Percentiles rank a stretch among this genome's conserved stretches.
Evolutionary conservation across 2,329 filamentous ascomycete species (phyloP).

Genomic region (Colletotrichum australisinense): DNA sequence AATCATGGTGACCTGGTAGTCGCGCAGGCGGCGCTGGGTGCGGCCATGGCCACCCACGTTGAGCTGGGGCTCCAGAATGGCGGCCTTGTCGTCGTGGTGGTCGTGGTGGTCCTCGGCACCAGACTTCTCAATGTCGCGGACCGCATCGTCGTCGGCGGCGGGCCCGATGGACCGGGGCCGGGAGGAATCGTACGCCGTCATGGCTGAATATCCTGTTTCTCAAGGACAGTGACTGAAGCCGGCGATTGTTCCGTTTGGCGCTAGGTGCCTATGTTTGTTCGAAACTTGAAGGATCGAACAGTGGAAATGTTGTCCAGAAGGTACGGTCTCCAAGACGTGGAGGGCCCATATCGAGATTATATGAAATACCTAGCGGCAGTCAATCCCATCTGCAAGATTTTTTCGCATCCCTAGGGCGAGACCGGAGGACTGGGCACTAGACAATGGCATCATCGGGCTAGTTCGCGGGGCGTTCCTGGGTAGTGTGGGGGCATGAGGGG

Average conservation of each 20-base stretch:
- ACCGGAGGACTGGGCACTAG: constrained; percentile 17
- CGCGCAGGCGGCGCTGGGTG: constrained; percentile 35
- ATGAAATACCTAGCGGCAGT: background rate
- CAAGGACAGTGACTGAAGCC: background rate
- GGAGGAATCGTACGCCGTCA: constrained; percentile 23
- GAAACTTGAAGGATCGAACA: background rate
- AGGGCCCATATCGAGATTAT: constrained; percentile 6
- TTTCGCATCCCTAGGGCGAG: constrained; percentile 9
- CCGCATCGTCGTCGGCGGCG: constrained; percentile 10
- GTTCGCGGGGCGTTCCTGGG: constrained; percentile 25
- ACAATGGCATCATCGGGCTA: constrained; percentile 24
- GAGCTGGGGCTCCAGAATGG: constrained; percentile 33
- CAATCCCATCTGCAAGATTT: background rate
- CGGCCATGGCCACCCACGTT: constrained; percentile 34
- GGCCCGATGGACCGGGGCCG: constrained; percentile 20
- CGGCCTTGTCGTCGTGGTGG: constrained; percentile 27
- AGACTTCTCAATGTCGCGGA: constrained; percentile 25
- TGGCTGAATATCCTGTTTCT: constrained; percentile 13
- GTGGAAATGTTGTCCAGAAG: background rate
- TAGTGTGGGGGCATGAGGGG: constrained; percentile 12
- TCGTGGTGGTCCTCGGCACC: constrained; percentile 3
- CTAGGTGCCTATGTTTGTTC: background rate
- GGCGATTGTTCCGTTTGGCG: background rate
- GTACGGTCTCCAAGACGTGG: background rate
- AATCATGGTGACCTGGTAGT: constrained; percentile 63